phyloP scores from a whole-genome alignment of 1,284 basidiomycete species.

The Rhodotorula sp. region DNA sequence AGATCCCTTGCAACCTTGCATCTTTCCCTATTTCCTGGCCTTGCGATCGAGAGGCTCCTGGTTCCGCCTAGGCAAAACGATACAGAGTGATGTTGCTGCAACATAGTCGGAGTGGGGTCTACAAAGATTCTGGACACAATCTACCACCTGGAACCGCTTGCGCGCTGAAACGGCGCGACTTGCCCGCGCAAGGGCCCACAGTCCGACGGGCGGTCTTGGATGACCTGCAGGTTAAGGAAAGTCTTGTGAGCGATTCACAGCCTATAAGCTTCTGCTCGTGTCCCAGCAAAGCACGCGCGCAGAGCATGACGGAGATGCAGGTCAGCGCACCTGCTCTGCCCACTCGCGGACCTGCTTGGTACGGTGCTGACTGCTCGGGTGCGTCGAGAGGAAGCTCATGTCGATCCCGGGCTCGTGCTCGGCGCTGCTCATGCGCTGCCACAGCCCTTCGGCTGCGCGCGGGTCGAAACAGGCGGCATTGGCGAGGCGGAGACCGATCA shows the following conservation, averaged over 20 bases:
- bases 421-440: slow-evolving; percentile 43
- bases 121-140: too few species aligned
- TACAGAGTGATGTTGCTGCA: too few species aligned
- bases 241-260: neutral
- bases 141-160: slow-evolving; percentile 3
- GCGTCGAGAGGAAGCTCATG: slow-evolving; percentile 67
- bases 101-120: too few species aligned
- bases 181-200: slow-evolving; percentile 25
- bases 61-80: too few species aligned
- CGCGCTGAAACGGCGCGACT: slow-evolving; percentile 8
- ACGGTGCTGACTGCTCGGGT: slow-evolving; percentile 69
- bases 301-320: too few species aligned
- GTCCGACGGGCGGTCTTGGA: slow-evolving; percentile 16
- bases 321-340: slow-evolving; percentile 26
- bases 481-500: slow-evolving; percentile 47
- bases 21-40: too few species aligned
- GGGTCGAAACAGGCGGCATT: slow-evolving; percentile 76
- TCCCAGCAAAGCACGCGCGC: too few species aligned
- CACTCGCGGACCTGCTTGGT: slow-evolving; percentile 56
- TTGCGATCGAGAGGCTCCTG: too few species aligned
- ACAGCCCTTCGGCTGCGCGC: slow-evolving; percentile 62
- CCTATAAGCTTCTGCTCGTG: rapidly evolving
- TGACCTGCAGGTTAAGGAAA: slow-evolving; percentile 1
- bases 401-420: slow-evolving; percentile 26
- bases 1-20: too few species aligned